These are phyloP conservation scores for Aureobasidium lini DNA, from an alignment of 2,329 filamentous ascomycete species.

Conservation along the genomic window DNA sequence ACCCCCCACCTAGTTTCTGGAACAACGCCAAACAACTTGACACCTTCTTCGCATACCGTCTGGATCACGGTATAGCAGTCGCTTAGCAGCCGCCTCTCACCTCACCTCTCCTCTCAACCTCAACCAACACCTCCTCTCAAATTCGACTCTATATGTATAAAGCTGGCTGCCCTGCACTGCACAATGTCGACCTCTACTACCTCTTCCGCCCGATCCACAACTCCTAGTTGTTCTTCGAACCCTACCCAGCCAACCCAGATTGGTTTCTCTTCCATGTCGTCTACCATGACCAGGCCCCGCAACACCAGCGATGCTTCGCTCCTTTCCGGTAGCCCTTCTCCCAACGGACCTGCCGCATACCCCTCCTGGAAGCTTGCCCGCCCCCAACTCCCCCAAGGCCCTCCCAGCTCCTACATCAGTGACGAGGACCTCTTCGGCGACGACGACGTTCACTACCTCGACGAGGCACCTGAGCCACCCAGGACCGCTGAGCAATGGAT, in stretches of 20 bases:
- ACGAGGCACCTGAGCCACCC: constrained; percentile 28
- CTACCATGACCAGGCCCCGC: constrained; percentile 13
- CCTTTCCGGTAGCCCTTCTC: constrained; percentile 8
- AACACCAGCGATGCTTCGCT: constrained; percentile 13
- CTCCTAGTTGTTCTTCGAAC: constrained; percentile 14
- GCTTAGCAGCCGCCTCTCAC: constrained; percentile 8
- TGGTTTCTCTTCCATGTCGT: constrained; percentile 16
- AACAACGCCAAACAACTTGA: constrained; percentile 6
- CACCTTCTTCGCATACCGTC: constrained; percentile 7
- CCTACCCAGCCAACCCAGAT: constrained; percentile 17
- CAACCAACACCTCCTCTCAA: not conserved
- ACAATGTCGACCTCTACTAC: constrained; percentile 16
- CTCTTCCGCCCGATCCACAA: constrained; percentile 16
- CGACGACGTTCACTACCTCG: constrained; percentile 22
- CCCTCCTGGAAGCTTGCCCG: constrained; percentile 18
- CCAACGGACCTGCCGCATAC: constrained; percentile 15
- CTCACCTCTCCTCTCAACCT: constrained; percentile 3
- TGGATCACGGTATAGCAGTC: constrained; percentile 10
- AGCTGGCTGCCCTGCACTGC: constrained; percentile 13
- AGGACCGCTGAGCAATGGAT: constrained; percentile 28
- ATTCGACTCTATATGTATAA: constrained; percentile 6
- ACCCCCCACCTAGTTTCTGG: constrained; percentile 6
- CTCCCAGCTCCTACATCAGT: constrained; percentile 29
- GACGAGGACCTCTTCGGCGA: constrained; percentile 32
- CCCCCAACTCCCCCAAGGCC: constrained; percentile 10